These are phyloP conservation scores for Collybia sp. DNA, from an alignment of 768 basidiomycete genomes.

Conservation along the genomic window DNA sequence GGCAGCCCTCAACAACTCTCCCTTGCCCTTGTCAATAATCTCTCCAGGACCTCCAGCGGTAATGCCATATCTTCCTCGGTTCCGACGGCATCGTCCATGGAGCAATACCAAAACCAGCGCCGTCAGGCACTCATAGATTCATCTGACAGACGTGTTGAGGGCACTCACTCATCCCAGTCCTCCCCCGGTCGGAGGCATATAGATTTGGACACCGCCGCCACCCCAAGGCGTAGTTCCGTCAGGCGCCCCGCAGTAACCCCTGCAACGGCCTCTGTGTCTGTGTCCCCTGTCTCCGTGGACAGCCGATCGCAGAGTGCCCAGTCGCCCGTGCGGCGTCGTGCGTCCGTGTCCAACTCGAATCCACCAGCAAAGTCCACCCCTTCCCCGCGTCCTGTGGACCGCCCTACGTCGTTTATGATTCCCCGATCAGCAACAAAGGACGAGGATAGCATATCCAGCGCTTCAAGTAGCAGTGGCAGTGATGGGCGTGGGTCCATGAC, in stretches of 20 bases:
- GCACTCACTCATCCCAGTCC: conserved; percentile 50
- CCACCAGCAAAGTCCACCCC: conserved; percentile 12
- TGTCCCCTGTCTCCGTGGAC: conserved; percentile 33
- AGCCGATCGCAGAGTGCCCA: conserved; percentile 20
- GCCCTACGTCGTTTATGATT: conserved; percentile 17
- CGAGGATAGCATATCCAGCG: conserved; percentile 34
- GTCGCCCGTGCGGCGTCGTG: conserved; percentile 19
- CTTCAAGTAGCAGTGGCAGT: conserved; percentile 60
- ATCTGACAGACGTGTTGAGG: conserved; percentile 38
- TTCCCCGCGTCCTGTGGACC: conserved; percentile 16
- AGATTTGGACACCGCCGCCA: conserved; percentile 46
- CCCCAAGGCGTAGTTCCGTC: conserved; percentile 39
- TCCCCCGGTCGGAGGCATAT: conserved; percentile 58
- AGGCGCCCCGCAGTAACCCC: conserved; percentile 42
- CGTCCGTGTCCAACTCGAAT: conserved; percentile 19
- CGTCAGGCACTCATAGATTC: conserved; percentile 29
- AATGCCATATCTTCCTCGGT: conserved; percentile 39
- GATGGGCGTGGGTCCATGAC: conserved; percentile 60
- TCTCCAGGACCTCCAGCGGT: conserved; percentile 35
- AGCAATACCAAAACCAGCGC: conserved; percentile 37
- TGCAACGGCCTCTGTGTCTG: conserved; percentile 33
- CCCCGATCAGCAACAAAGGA: conserved; percentile 24
- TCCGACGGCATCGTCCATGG: conserved; percentile 40
- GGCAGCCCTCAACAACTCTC: conserved; percentile 50
- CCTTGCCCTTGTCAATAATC: conserved; percentile 29